These are phyloP conservation scores for Fusarium lyarnte DNA, from an alignment of 2,329 filamentous ascomycete species.

Conservation along the genomic window DNA sequence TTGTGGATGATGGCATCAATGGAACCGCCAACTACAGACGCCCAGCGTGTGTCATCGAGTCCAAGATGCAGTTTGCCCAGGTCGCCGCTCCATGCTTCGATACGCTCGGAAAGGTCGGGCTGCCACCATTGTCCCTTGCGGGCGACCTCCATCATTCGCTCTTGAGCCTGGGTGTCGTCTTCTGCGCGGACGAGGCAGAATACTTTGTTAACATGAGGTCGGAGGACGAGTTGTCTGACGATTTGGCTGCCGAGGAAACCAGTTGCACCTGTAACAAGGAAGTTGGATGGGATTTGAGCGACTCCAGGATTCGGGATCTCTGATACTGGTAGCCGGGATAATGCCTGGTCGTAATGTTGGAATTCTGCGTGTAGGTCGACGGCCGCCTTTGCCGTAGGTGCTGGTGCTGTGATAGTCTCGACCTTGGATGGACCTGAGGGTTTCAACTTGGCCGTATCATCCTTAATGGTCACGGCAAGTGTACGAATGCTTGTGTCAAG, in stretches of 20 bases:
- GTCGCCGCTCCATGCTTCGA: neutral
- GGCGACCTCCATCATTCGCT: neutral
- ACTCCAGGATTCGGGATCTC: fast-evolving
- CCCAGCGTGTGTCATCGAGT: neutral
- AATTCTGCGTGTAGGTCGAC: neutral
- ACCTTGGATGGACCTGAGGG: neutral
- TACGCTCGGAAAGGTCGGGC: neutral
- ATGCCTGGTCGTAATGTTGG: neutral
- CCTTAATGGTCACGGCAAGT: neutral
- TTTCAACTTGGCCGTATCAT: too few relatives aligned
- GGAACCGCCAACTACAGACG: neutral
- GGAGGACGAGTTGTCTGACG: neutral
- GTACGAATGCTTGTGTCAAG: neutral
- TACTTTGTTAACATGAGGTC: neutral
- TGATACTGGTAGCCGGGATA: neutral
- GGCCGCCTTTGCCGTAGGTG: neutral
- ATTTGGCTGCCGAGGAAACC: neutral
- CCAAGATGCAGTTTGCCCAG: neutral
- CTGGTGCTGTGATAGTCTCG: neutral
- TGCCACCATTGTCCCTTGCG: neutral
- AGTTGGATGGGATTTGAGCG: neutral
- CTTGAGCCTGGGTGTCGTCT: neutral
- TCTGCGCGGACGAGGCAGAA: neutral
- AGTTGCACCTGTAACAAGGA: neutral
- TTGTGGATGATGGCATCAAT: slow-evolving; percentile 9